Evolutionary conservation across 1,284 basidiomycete species (phyloP), one percentile per base, ranked within the genome.

Genomic region (Rhodotorula sp.): DNA sequence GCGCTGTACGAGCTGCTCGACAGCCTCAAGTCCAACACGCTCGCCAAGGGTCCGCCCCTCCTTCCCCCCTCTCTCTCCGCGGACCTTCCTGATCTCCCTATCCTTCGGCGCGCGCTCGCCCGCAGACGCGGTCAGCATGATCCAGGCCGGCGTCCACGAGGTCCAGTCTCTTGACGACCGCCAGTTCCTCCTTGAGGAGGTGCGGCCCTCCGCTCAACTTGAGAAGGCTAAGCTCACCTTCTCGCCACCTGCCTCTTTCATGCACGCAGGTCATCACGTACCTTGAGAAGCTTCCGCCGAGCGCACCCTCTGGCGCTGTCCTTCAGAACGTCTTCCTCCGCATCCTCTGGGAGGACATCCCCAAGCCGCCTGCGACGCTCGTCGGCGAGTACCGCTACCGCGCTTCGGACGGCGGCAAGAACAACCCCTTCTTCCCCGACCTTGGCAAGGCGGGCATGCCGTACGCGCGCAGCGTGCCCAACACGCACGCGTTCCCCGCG

Each of bases 391-490:
- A 59, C 59, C 62, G 44, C 46, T 75, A 56, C 71, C 66, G 76
- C 32, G 36, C 57, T 22, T 66, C 76, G 21, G 75, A 78, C 64
- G 76, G 76, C 22, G 51, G 50, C 15, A 58, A 64, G 36, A 78
- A 78, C 69, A 76, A 73, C 63, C 41, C 56, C 34, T 71, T 67
- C 65, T 27, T 69, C 32, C 71, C 69, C 27, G 53, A 61, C 34
- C 69, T 76, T 39, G 76, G 76, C 29, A 63, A 61, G 3, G 73
- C 76, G 21, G 61, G 67, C 15, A 57, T 60, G 53, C 72, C 77
- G 6, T 78, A 77, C 64, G 77, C 77, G n/a, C 61, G 75, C 29
- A 55, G 58, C 27, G 76, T 77, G 13, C 48, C 70, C 15, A 62
- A 72, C 27, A 13, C 70, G 17, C 75, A 75, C 61, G 67, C 75